phyloP scores from a whole-genome alignment of 225 moss, liverwort and hornwort genomes.

The Marchantia paleacea region DNA sequence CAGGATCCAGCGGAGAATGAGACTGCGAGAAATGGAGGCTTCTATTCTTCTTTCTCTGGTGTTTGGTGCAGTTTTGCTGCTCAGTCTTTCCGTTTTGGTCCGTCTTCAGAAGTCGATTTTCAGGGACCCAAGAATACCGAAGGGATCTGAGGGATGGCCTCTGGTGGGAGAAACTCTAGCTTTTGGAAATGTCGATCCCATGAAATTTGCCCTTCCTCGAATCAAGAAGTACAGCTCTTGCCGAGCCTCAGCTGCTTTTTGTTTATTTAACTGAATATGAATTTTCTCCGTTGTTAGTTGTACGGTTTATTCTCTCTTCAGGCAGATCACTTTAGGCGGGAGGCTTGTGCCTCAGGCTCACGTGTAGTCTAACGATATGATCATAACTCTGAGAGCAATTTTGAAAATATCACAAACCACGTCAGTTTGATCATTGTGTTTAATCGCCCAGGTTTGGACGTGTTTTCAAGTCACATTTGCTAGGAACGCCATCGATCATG shows the following conservation, averaged over 20 bases:
- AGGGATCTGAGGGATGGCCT: conserved; percentile 40
- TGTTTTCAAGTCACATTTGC: conserved; percentile 37
- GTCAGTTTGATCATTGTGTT: neutral
- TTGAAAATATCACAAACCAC: neutral
- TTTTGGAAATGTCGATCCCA: conserved; percentile 38
- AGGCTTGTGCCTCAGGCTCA: too few species aligned
- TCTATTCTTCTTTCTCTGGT: neutral
- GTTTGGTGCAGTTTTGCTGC: neutral
- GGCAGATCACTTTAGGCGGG: too few species aligned
- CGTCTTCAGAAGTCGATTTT: neutral
- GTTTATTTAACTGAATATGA: too few species aligned
- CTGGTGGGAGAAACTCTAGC: conserved; percentile 45
- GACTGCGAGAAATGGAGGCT: neutral
- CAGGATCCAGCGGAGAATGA: neutral
- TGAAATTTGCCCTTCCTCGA: conserved; percentile 31
- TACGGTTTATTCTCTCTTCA: too few species aligned
- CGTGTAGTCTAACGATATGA: neutral
- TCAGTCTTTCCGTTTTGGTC: neutral
- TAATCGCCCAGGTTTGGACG: conserved; percentile 36
- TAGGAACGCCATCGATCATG: conserved; percentile 38
- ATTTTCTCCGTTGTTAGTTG: too few species aligned
- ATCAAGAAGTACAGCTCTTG: conserved; percentile 29
- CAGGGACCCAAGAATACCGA: conserved; percentile 23
- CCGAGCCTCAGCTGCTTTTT: neutral
- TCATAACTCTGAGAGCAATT: neutral